Evolutionary conservation across 768 basidiomycete species (phyloP).

Genomic region (Russula lepida): DNA sequence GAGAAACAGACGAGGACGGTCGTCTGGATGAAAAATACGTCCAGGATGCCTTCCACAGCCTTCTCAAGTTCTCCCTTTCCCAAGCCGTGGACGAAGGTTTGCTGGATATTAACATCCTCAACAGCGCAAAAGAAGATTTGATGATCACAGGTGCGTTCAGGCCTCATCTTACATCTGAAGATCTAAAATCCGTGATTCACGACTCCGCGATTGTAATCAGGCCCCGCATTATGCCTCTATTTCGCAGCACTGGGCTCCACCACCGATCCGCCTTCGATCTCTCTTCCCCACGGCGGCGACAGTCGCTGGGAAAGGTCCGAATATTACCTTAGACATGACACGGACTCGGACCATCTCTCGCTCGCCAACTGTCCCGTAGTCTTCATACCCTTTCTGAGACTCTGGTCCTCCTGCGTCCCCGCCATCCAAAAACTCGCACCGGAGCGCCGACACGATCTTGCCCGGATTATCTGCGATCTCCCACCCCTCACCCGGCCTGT

Average conservation of each 20-base stretch:
- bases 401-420: slow-evolving; percentile 65
- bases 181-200: too few species aligned
- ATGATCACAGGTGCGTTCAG: slow-evolving; percentile 67
- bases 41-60: slow-evolving; percentile 75
- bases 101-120: slow-evolving; percentile 62
- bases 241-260: slow-evolving; percentile 75
- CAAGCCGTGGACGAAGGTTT: slow-evolving; percentile 67
- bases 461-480: slow-evolving; percentile 67
- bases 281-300: slow-evolving; percentile 48
- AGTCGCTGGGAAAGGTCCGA: slow-evolving; percentile 12
- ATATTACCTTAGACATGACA: slow-evolving; percentile 44
- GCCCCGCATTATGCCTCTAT: slow-evolving; percentile 76
- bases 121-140: slow-evolving; percentile 71
- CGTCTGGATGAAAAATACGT: slow-evolving; percentile 55
- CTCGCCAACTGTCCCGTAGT: slow-evolving; percentile 58
- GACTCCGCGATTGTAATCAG: background rate
- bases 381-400: slow-evolving; percentile 59
- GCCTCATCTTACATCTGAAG: background rate
- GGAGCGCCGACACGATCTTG: slow-evolving; percentile 73
- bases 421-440: slow-evolving; percentile 53
- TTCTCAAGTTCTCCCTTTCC: slow-evolving; percentile 68
- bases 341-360: slow-evolving; percentile 39
- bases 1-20: slow-evolving; percentile 24
- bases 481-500: slow-evolving; percentile 34
- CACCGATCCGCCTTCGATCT: slow-evolving; percentile 71